Evolutionary conservation across 345 rosid species (phyloP).

Genomic region (Carallia pectinifolia): DNA sequence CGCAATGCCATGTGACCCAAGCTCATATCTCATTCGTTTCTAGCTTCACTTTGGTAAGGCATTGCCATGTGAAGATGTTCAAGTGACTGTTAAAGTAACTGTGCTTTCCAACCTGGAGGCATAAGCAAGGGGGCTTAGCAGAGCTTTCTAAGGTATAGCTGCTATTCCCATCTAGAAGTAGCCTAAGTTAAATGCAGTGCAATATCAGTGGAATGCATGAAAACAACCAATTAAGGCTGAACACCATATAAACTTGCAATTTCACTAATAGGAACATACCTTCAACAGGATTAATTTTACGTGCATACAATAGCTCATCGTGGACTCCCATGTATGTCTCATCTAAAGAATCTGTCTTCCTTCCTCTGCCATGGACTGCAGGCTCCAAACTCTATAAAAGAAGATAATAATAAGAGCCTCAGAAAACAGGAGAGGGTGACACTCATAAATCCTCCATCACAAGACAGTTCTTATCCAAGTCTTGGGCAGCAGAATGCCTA

Average conservation of each 20-base stretch:
- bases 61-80: not conserved
- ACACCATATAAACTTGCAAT: too few relatives aligned
- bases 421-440: not conserved
- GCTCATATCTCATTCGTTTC: not conserved
- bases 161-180: too few relatives aligned
- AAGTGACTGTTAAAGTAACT: not conserved
- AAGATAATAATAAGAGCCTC: not conserved
- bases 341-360: slow-evolving; percentile 63
- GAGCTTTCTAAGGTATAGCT: too few relatives aligned
- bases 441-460: too few relatives aligned
- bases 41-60: not conserved
- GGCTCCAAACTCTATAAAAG: slow-evolving; percentile 68
- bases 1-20: not conserved
- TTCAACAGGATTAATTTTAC: slow-evolving; percentile 79
- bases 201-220: too few relatives aligned
- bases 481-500: too few relatives aligned
- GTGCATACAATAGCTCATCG: slow-evolving; percentile 77
- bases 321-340: slow-evolving; percentile 85
- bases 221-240: too few relatives aligned
- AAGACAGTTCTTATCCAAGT: too few relatives aligned
- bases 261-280: slow-evolving; percentile 32
- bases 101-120: not conserved
- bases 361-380: slow-evolving; percentile 85
- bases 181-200: too few relatives aligned
- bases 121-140: too few relatives aligned